Percentiles rank a stretch among this genome's conserved stretches.
These are phyloP conservation scores for Coemansia asiatica DNA, from an alignment of 192 early-diverging fungal genomes.

Conservation along the genomic window DNA sequence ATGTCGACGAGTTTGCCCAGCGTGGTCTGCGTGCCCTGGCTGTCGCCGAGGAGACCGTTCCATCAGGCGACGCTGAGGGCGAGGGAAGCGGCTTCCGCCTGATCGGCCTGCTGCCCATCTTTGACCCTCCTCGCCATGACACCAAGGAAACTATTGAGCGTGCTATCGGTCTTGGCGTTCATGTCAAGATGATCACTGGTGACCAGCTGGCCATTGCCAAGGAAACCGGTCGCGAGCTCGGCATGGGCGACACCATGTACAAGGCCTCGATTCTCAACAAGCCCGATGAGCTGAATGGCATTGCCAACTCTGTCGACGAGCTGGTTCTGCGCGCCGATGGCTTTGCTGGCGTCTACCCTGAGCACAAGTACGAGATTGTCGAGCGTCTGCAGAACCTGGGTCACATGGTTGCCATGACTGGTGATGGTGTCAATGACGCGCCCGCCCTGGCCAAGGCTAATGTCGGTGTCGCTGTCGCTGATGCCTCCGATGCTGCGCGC, in stretches of 20 bases:
- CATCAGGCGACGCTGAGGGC: constrained; percentile 59
- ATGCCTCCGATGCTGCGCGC: constrained; percentile 74
- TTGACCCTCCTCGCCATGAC: constrained; percentile 75
- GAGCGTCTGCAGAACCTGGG: constrained; percentile 67
- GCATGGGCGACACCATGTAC: constrained; percentile 76
- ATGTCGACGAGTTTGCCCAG: constrained; percentile 68
- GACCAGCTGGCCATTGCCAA: constrained; percentile 88
- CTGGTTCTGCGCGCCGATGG: constrained; percentile 65
- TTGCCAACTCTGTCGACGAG: constrained; percentile 59
- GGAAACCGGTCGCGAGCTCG: constrained; percentile 70
- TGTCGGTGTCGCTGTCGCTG: constrained; percentile 74
- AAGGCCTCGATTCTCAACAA: constrained; percentile 64
- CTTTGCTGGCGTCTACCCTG: constrained; percentile 67
- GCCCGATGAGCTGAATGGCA: constrained; percentile 61
- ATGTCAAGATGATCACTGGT: constrained; percentile 95
- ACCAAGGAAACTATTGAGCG: constrained; percentile 80
- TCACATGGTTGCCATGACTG: constrained; percentile 72
- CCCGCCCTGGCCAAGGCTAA: constrained; percentile 71
- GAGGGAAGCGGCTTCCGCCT: constrained; percentile 67
- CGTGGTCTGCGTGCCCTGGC: constrained; percentile 75
- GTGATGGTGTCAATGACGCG: constrained; percentile 75
- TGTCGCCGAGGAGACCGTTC: constrained; percentile 69
- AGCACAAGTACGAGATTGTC: constrained; percentile 74
- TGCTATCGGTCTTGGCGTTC: constrained; percentile 70
- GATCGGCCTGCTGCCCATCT: constrained; percentile 72